These are phyloP conservation scores for Sonneratia caseolaris DNA, from an alignment of 345 rosid genomes.

Conservation along the genomic window DNA sequence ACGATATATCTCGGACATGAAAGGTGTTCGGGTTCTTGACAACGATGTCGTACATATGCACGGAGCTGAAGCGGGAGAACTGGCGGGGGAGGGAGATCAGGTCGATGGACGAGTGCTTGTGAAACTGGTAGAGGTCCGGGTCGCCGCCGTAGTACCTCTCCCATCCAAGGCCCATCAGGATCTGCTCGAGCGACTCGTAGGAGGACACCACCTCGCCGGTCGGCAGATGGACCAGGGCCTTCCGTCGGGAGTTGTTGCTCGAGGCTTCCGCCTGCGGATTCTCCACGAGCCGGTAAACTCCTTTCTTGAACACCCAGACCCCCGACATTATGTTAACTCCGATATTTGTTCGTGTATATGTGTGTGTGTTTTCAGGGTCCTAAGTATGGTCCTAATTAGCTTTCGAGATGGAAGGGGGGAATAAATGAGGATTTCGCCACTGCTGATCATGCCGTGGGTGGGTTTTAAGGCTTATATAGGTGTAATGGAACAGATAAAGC, in stretches of 20 bases:
- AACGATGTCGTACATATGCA: constrained; percentile 86
- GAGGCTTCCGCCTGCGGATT: constrained; percentile 39
- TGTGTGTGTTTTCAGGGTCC: too few relatives aligned
- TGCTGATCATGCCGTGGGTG: too few relatives aligned
- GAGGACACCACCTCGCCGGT: constrained; percentile 51
- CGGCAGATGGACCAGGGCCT: constrained; percentile 63
- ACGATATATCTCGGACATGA: constrained; percentile 54
- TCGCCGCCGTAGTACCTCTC: constrained; percentile 72
- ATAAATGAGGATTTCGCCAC: too few relatives aligned
- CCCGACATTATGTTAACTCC: constrained; percentile 43
- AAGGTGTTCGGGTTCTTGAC: constrained; percentile 74
- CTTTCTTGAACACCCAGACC: constrained; percentile 69
- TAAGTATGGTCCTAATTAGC: too few relatives aligned
- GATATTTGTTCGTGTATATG: too few relatives aligned
- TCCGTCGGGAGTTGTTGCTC: constrained; percentile 20
- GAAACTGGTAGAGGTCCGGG: constrained; percentile 64
- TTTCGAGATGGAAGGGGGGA: too few relatives aligned
- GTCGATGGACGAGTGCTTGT: constrained; percentile 75
- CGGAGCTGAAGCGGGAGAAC: constrained; percentile 65
- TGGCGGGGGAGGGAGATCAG: constrained; percentile 87
- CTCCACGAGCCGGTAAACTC: constrained; percentile 58
- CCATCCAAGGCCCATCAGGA: constrained; percentile 69
- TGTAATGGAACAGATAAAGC: too few relatives aligned
- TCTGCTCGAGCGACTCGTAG: constrained; percentile 52
- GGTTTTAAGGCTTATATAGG: too few relatives aligned